These are phyloP conservation scores for Aquilaria yunnanensis DNA, from an alignment of 345 rosid species.

Conservation along the genomic window DNA sequence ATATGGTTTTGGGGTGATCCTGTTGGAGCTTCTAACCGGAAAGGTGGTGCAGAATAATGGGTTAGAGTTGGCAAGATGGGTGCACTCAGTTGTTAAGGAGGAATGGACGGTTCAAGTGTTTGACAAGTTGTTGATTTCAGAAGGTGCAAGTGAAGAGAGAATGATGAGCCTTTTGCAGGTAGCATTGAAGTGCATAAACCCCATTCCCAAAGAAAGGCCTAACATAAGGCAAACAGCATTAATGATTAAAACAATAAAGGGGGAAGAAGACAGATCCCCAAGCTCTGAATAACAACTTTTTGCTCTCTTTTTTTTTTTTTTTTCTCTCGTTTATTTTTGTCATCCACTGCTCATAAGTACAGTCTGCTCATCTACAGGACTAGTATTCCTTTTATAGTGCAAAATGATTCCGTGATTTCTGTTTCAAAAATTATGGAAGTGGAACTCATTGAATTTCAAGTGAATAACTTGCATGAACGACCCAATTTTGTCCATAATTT, in stretches of 20 bases:
- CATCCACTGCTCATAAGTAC: too few species aligned
- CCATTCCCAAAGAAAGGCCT: conserved; percentile 34
- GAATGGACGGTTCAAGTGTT: conserved; percentile 60
- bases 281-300: conserved; percentile 8
- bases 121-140: conserved; percentile 30
- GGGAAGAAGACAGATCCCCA: conserved; percentile 40
- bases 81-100: conserved; percentile 39
- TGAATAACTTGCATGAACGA: too few species aligned
- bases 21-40: conserved; percentile 57
- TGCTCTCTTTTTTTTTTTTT: too few species aligned
- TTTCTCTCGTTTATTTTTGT: too few species aligned
- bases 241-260: conserved; percentile 29
- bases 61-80: conserved; percentile 43
- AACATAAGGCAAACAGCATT: conserved; percentile 19
- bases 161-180: conserved; percentile 44
- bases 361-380: too few species aligned
- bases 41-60: conserved; percentile 41
- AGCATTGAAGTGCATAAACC: conserved; percentile 38
- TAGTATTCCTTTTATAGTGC: too few species aligned
- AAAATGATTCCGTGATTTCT: too few species aligned
- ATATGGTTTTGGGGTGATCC: conserved; percentile 40
- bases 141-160: conserved; percentile 45
- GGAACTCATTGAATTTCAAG: too few species aligned
- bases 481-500: too few species aligned
- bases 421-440: too few species aligned